Conservation (phyloP, 108 stramenopile species). For the Licmophora abbreviata region DNA sequence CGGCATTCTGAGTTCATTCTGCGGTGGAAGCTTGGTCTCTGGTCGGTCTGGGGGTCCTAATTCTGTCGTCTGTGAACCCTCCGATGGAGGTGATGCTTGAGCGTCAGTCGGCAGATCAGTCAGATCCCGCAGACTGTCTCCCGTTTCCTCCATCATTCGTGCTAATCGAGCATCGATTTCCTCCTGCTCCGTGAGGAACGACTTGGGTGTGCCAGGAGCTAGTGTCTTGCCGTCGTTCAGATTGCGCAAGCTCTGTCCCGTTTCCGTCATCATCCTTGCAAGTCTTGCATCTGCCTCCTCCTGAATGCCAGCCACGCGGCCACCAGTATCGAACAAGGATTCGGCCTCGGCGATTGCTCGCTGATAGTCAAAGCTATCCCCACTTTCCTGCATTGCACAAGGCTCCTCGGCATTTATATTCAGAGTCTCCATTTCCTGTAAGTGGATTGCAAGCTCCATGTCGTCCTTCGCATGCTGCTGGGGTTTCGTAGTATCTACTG, state of each 20-base stretch:
- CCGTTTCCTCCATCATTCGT: constrained; percentile 2
- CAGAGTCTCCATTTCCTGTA: neutral
- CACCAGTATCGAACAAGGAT: neutral
- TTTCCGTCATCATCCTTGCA: constrained; percentile 8
- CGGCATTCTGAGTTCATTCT: neutral
- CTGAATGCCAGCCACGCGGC: neutral
- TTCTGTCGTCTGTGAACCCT: too few relatives aligned
- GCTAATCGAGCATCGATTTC: constrained; percentile 18
- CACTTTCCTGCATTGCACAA: too few relatives aligned
- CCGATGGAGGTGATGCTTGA: too few relatives aligned
- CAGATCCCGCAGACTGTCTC: constrained; percentile 4
- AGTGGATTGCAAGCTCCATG: neutral
- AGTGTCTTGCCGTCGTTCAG: neutral
- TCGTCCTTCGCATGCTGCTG: neutral
- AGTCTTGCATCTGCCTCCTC: constrained; percentile 8
- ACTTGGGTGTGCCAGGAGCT: neutral
- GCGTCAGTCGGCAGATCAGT: too few relatives aligned
- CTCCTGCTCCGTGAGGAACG: constrained; percentile 4
- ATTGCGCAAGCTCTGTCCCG: neutral
- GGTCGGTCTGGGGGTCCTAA: neutral
- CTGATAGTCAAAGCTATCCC: too few relatives aligned
- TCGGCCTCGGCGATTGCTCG: neutral
- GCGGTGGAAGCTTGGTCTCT: neutral
- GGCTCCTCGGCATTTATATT: too few relatives aligned
- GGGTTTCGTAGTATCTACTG: neutral